A percentile compares a stretch with the other conserved stretches of the same genome.
phyloP scores from a whole-genome alignment of 2,329 filamentous ascomycete species.

The Fusarium sp. region DNA sequence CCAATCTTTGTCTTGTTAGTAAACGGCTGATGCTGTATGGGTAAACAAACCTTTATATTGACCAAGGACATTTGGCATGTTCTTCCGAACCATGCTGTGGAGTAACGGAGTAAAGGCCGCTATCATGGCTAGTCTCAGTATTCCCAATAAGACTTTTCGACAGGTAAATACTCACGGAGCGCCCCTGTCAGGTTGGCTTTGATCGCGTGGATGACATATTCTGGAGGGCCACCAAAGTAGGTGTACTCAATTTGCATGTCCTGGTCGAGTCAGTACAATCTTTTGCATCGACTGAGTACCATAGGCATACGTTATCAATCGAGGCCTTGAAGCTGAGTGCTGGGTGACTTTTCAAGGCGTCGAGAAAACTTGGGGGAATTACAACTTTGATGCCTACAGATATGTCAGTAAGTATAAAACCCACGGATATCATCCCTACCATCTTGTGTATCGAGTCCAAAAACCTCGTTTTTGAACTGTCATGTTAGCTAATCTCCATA shows the following conservation, averaged over 20 bases:
- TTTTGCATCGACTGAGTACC: accelerated
- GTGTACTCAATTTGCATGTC: conserved; percentile 37
- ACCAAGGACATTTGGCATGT: conserved; percentile 9
- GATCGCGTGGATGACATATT: conserved; percentile 26
- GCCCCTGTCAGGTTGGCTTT: conserved; percentile 21
- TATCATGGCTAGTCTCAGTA: background rate
- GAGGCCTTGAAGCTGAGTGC: conserved; percentile 29
- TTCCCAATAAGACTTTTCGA: accelerated
- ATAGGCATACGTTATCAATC: conserved; percentile 9
- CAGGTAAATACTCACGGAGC: background rate
- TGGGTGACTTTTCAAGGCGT: conserved; percentile 20
- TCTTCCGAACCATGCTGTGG: conserved; percentile 14
- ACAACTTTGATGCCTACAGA: conserved; percentile 11
- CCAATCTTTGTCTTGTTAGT: background rate
- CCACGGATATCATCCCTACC: accelerated
- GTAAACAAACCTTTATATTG: background rate
- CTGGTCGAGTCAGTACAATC: background rate
- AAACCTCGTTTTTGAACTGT: conserved; percentile 33
- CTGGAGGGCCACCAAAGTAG: conserved; percentile 21
- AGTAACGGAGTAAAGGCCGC: conserved; percentile 11
- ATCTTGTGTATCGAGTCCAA: conserved; percentile 26
- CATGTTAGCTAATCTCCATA: accelerated
- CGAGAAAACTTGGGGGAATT: conserved; percentile 1
- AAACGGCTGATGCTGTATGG: accelerated
- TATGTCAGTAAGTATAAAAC: background rate